phyloP scores from a whole-genome alignment of 345 rosid species.

The Durio zibethinus region DNA sequence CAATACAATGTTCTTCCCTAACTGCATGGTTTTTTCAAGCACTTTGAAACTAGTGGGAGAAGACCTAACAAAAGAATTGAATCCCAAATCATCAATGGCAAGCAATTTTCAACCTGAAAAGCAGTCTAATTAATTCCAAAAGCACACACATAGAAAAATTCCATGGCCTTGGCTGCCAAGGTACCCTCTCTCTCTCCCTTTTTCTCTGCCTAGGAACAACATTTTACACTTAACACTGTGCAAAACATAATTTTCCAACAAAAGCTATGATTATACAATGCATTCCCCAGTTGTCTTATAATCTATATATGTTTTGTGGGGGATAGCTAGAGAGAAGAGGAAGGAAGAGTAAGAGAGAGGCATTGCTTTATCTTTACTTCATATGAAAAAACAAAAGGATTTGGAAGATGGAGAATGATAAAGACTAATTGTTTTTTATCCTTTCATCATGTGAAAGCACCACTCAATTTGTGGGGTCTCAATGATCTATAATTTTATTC shows the following conservation, averaged over 20 bases:
- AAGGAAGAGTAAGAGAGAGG: not conserved
- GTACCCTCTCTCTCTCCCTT: not conserved
- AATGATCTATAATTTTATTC: not conserved
- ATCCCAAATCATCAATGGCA: not conserved
- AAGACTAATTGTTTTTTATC: slow-evolving; percentile 25
- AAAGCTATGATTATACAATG: slow-evolving; percentile 4
- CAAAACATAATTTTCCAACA: slow-evolving; percentile 3
- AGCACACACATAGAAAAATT: not conserved
- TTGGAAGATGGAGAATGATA: slow-evolving; percentile 20
- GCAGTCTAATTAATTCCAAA: not conserved
- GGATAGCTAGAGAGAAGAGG: not conserved
- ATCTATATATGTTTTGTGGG: not conserved
- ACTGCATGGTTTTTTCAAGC: not conserved
- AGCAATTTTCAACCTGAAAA: not conserved
- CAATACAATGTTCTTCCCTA: not conserved
- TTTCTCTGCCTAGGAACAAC: slow-evolving; percentile 3
- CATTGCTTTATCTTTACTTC: slow-evolving; percentile 25
- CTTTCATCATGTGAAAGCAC: slow-evolving; percentile 32
- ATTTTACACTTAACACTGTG: not conserved
- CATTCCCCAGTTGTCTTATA: slow-evolving; percentile 14
- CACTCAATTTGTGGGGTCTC: slow-evolving; percentile 27
- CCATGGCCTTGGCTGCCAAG: not conserved
- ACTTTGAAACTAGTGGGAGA: not conserved
- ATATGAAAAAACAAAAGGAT: slow-evolving; percentile 22
- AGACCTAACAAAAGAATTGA: slow-evolving; percentile 7